Evolutionary conservation across 345 rosid species (phyloP), one percentile per base, ranked within the genome.

Genomic region (Sisymbrium altissimum): DNA sequence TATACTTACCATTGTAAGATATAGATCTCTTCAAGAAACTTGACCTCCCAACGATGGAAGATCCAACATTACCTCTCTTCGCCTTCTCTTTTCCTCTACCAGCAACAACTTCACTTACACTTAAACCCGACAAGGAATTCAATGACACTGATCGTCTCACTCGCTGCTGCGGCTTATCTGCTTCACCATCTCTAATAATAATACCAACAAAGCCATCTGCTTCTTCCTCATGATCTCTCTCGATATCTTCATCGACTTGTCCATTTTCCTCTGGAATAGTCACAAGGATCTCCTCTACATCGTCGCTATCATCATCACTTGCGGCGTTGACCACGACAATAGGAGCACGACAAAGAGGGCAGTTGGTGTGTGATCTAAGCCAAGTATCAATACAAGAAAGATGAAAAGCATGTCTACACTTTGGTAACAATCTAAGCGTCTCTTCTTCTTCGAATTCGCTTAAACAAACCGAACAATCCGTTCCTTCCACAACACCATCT

Each of bases 361-460:
- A 89, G 18, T 75, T 87, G 6, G 85, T 86, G 73, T 88, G 96
- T 12, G 91, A 86, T 29, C 77, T 76, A 32, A 90, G 87, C 96
- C 96, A 90, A 9, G 91, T 84, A 50, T 90, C 96, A 14, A 90
- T 88, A 72, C 96, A 90, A 33, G 83, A 67, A 9, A 86, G 19
- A 52, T 90, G 97, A 73, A 90, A 90, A 64, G 93, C 93, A 32
- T 90, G 97, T 70, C 53, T 86, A 60, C 97, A 90, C 77, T 88
- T 90, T 4, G 93, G 97, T 63, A 90, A 45, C 68, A 90, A 64
- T 52, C 89, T 79, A 12, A 90, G 79, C 9, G 78, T 80, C 70
- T 88, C 93, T 2, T 83, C 89, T 67, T 90, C 97, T 52, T 83
- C 73, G 54, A 90, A 90, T 72, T 88, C 97, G 17, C 58, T 84